Evolutionary conservation across 371 early-diverging fungal genomes (phyloP).

Genomic region (Catenaria anguillulae): DNA sequence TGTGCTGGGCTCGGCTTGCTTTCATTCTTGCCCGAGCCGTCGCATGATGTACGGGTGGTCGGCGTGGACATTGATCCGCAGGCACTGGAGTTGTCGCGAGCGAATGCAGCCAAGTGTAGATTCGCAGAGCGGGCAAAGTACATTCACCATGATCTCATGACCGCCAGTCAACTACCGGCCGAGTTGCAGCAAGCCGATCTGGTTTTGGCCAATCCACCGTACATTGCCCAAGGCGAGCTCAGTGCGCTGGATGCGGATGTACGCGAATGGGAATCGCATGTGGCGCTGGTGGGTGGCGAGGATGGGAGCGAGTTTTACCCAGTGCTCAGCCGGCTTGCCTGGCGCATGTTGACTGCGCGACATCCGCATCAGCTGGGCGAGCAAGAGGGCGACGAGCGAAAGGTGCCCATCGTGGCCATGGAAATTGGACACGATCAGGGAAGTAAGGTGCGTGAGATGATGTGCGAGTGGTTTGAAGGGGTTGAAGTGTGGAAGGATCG

Average conservation of each 20-base stretch:
- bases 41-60: background rate
- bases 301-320: background rate
- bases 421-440: background rate
- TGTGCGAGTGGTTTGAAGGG: background rate
- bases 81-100: background rate
- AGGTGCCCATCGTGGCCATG: background rate
- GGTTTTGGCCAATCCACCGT: constrained; percentile 4
- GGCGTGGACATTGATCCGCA: background rate
- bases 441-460: background rate
- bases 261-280: background rate
- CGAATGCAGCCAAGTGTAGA: no score
- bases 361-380: background rate
- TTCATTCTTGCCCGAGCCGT: background rate
- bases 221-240: background rate
- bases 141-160: background rate
- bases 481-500: background rate
- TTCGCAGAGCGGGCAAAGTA: background rate
- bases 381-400: no score
- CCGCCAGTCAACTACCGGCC: background rate
- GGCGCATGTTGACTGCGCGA: background rate
- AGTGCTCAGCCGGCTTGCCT: background rate
- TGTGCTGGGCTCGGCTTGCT: background rate
- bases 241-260: background rate
- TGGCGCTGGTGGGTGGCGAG: background rate
- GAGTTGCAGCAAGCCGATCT: background rate